These are phyloP conservation scores for Clarireedia hainanense DNA, from an alignment of 2,329 filamentous ascomycete genomes.

Conservation along the genomic window DNA sequence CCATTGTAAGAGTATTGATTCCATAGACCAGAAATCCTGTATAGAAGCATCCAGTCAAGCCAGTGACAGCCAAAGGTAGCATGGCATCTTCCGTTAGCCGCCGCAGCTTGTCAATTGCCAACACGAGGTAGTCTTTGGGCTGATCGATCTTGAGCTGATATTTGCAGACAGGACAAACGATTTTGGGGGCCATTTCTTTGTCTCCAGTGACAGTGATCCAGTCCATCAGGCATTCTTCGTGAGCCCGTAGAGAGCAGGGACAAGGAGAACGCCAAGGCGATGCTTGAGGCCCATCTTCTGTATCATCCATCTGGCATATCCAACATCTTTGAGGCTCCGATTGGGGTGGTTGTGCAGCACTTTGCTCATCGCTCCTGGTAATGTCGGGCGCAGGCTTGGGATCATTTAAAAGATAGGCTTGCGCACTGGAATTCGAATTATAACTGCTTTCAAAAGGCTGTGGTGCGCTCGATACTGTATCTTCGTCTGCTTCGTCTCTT, in stretches of 20 bases:
- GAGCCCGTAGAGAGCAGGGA: slow-evolving; percentile 81
- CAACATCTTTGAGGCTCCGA: slow-evolving; percentile 43
- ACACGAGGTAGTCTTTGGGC: slow-evolving; percentile 63
- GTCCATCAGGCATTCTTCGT: slow-evolving; percentile 80
- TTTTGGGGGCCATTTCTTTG: slow-evolving; percentile 67
- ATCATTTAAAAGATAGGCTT: slow-evolving; percentile 3
- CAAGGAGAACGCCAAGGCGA: slow-evolving; percentile 77
- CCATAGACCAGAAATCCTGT: slow-evolving; percentile 49
- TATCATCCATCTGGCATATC: slow-evolving; percentile 53
- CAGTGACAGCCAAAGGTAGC: slow-evolving; percentile 25
- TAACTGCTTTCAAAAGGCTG: too few relatives aligned
- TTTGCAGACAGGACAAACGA: slow-evolving; percentile 87
- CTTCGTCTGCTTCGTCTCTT: neutral
- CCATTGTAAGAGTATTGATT: slow-evolving; percentile 52
- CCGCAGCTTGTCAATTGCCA: slow-evolving; percentile 17
- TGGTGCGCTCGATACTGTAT: too few relatives aligned
- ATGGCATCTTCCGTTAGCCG: slow-evolving; percentile 17
- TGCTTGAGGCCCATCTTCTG: slow-evolving; percentile 38
- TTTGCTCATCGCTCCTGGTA: neutral
- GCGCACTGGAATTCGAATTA: neutral
- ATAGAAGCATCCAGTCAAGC: slow-evolving; percentile 36
- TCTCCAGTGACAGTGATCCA: slow-evolving; percentile 61
- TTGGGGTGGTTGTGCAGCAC: neutral
- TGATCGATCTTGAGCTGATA: slow-evolving; percentile 68
- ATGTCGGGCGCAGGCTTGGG: neutral